Conservation (phyloP, 805 yeast genomes). For the Suhomyces sp. region DNA sequence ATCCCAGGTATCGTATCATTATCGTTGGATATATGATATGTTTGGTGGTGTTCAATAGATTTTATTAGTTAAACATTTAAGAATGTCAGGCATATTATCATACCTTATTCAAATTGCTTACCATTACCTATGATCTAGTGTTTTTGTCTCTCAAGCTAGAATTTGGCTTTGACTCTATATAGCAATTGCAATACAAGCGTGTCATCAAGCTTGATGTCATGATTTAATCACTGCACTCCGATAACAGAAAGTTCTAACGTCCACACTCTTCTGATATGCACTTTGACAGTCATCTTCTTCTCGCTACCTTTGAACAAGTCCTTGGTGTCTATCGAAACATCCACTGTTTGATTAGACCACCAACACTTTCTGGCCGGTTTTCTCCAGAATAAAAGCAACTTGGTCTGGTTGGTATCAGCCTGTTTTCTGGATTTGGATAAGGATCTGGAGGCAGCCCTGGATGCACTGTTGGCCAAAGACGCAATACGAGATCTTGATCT, state of each 20-base stretch:
- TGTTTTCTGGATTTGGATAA: constrained; percentile 48
- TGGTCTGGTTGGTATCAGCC: constrained; percentile 46
- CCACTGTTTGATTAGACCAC: constrained; percentile 77
- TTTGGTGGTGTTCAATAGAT: too few species aligned
- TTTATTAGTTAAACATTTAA: too few species aligned
- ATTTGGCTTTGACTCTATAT: too few species aligned
- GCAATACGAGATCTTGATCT: constrained; percentile 57
- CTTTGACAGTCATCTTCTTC: constrained; percentile 43
- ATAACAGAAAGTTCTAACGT: constrained; percentile 88
- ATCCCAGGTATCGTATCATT: too few species aligned
- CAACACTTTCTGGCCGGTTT: constrained; percentile 98
- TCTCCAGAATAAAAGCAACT: constrained; percentile 88
- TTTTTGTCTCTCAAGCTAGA: too few species aligned
- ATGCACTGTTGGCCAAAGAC: constrained; percentile 54
- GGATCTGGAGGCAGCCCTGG: constrained; percentile 58
- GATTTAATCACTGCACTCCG: constrained; percentile 83
- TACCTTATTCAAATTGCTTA: too few species aligned
- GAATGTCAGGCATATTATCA: too few species aligned
- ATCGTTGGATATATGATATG: too few species aligned
- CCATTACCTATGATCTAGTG: too few species aligned
- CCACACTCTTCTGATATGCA: constrained; percentile 95
- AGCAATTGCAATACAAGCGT: too few species aligned
- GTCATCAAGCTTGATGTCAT: too few species aligned
- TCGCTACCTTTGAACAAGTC: constrained; percentile 27
- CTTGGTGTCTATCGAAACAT: constrained; percentile 36